Evolutionary conservation across 2,329 filamentous ascomycete genomes (phyloP).

Genomic region (Dactylellina leptospora): DNA sequence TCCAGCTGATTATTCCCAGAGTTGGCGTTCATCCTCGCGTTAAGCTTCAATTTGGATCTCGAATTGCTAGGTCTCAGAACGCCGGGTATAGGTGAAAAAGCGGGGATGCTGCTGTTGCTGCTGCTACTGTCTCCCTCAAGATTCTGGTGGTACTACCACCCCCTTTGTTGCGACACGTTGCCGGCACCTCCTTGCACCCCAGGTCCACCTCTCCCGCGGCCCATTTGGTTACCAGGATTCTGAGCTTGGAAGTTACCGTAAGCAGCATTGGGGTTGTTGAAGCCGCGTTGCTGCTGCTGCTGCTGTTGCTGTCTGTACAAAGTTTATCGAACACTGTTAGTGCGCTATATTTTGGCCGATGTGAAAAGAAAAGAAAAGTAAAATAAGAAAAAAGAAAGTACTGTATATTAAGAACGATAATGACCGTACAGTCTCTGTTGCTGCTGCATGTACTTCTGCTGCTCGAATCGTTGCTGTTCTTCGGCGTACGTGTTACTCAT

Average conservation of each 20-base stretch:
- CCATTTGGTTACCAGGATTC: constrained; percentile 45
- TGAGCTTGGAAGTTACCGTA: constrained; percentile 51
- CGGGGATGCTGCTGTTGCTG: constrained; percentile 18
- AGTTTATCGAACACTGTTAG: constrained; percentile 28
- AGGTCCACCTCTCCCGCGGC: constrained; percentile 45
- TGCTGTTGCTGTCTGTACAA: constrained; percentile 41
- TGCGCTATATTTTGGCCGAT: constrained; percentile 7
- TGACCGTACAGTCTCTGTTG: constrained; percentile 53
- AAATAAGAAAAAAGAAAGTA: constrained; percentile 9
- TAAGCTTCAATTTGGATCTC: neutral
- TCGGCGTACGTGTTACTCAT: constrained; percentile 35
- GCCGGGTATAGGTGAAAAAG: constrained; percentile 21
- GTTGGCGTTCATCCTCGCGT: constrained; percentile 1
- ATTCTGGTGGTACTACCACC: constrained; percentile 50
- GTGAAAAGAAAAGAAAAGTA: constrained; percentile 17
- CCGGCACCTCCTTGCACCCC: constrained; percentile 44
- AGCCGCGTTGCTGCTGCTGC: constrained; percentile 23
- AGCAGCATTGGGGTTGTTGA: constrained; percentile 38
- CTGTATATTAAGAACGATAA: constrained; percentile 52
- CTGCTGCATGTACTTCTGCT: constrained; percentile 53
- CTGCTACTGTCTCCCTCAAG: constrained; percentile 39
- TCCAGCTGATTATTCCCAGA: neutral
- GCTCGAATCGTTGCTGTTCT: constrained; percentile 50
- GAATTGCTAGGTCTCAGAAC: constrained; percentile 14
- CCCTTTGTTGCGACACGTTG: constrained; percentile 52